A percentile compares a stretch with the other conserved stretches of the same genome.
Evolutionary conservation across 352 stramenopile genomes (phyloP).

Genomic region (Globisporangium camurandrum): DNA sequence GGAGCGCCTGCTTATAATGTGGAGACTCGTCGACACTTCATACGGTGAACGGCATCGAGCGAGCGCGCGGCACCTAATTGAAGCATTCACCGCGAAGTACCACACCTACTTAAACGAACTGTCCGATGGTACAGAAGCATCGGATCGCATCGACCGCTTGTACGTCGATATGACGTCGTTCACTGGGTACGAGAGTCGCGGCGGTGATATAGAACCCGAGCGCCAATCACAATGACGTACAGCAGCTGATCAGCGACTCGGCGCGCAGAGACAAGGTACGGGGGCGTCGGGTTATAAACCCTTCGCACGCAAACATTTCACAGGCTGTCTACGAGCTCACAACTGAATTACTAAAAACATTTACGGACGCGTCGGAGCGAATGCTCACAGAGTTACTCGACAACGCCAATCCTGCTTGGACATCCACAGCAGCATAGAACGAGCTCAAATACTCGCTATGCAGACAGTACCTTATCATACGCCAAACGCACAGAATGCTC

Average conservation of each 20-base stretch:
- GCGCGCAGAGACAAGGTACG: not conserved
- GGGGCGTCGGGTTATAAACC: not conserved
- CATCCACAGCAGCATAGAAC: no score
- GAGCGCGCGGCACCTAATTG: not conserved
- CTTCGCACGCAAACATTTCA: not conserved
- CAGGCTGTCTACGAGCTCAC: not conserved
- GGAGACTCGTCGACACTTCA: not conserved
- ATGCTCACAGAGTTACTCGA: no score
- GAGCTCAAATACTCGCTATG: no score
- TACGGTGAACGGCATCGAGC: not conserved
- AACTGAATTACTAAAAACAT: no score
- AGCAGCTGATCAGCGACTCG: not conserved
- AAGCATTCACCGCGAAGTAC: not conserved
- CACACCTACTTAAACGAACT: not conserved
- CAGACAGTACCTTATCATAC: no score
- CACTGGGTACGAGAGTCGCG: not conserved
- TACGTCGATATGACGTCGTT: not conserved
- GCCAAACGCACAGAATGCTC: no score
- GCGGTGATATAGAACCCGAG: not conserved
- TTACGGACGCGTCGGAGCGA: no score
- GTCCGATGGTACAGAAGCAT: not conserved
- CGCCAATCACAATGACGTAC: not conserved
- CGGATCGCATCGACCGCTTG: not conserved
- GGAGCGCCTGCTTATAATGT: no score
- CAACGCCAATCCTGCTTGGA: no score